A percentile compares a stretch with the other conserved stretches of the same genome.
Evolutionary conservation across 352 stramenopile species (phyloP).

Genomic region (Lagenidium giganteum): DNA sequence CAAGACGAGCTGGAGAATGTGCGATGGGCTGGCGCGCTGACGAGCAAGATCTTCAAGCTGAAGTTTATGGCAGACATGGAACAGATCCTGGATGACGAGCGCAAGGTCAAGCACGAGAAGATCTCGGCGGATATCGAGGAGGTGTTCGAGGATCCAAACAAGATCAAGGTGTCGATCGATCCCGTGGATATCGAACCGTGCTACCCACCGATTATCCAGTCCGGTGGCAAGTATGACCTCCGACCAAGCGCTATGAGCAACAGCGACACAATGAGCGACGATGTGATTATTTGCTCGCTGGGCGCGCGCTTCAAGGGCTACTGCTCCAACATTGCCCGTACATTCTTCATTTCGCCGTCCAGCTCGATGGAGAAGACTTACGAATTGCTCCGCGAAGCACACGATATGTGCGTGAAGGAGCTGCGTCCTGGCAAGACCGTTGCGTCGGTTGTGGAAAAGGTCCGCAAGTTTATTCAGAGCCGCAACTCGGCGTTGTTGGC

Average conservation of each 20-base stretch:
- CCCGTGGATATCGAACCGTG: conserved; percentile 92
- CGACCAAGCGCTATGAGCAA: conserved; percentile 73
- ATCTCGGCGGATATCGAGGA: conserved; percentile 89
- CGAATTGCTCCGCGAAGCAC: conserved; percentile 89
- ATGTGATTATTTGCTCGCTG: conserved; percentile 96
- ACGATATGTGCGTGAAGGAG: conserved; percentile 90
- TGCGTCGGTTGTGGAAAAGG: conserved; percentile 69
- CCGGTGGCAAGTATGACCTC: conserved; percentile 94
- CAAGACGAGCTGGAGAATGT: conserved; percentile 72
- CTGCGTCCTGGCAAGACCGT: conserved; percentile 87
- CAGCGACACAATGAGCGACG: conserved; percentile 82
- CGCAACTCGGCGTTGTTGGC: conserved; percentile 69
- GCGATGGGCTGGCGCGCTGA: conserved; percentile 89
- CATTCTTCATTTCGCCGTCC: conserved; percentile 97
- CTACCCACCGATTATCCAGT: conserved; percentile 97
- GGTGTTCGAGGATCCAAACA: conserved; percentile 75
- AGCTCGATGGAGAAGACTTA: conserved; percentile 92
- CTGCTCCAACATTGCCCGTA: conserved; percentile 95
- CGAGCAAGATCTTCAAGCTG: conserved; percentile 97
- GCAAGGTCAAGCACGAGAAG: conserved; percentile 90
- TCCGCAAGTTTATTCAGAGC: conserved; percentile 69
- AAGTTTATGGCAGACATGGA: conserved; percentile 97
- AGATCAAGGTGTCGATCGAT: conserved; percentile 96
- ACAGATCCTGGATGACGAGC: conserved; percentile 94
- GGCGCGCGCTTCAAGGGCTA: conserved; percentile 92